phyloP scores from a whole-genome alignment of 495 filamentous ascomycete species.

The Clavariopsis aquatica region DNA sequence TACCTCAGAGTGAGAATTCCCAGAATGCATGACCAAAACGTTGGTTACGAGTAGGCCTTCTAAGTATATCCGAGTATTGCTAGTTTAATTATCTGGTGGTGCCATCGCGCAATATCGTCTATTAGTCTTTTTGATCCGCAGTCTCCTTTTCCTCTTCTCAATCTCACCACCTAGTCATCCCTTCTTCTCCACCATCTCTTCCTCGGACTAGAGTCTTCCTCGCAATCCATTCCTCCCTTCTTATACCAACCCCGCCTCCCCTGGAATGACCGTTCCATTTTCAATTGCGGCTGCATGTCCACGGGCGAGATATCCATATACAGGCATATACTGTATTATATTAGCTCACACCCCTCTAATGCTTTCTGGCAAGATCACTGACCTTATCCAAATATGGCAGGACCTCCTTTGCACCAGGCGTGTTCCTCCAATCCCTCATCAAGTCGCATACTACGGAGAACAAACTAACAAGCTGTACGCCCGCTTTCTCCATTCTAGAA shows the following conservation, averaged over 20 bases:
- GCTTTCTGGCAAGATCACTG: not conserved
- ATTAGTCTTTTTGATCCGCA: too few relatives aligned
- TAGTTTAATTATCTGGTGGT: too few relatives aligned
- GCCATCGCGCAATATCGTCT: too few relatives aligned
- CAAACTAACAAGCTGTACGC: slow-evolving; percentile 63
- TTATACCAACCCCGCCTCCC: slow-evolving; percentile 45
- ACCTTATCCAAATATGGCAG: slow-evolving; percentile 64
- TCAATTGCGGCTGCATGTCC: slow-evolving; percentile 52
- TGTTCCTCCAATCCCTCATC: slow-evolving; percentile 76
- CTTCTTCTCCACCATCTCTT: not conserved
- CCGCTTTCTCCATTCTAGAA: slow-evolving; percentile 64
- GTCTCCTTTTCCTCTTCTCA: too few relatives aligned
- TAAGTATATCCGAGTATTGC: too few relatives aligned
- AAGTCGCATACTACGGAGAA: slow-evolving; percentile 71
- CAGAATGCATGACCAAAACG: too few relatives aligned
- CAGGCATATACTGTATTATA: slow-evolving; percentile 44
- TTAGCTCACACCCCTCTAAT: not conserved
- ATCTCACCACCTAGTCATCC: too few relatives aligned
- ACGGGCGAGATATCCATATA: slow-evolving; percentile 54
- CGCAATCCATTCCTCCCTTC: not conserved
- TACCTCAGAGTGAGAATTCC: too few relatives aligned
- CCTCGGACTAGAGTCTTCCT: not conserved
- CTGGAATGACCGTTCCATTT: slow-evolving; percentile 53
- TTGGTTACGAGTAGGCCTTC: too few relatives aligned
- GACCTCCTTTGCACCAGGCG: slow-evolving; percentile 63